Percentiles rank a stretch among this genome's conserved stretches.
Conservation (phyloP, 768 basidiomycete genomes). For the Boletus bicolor region DNA sequence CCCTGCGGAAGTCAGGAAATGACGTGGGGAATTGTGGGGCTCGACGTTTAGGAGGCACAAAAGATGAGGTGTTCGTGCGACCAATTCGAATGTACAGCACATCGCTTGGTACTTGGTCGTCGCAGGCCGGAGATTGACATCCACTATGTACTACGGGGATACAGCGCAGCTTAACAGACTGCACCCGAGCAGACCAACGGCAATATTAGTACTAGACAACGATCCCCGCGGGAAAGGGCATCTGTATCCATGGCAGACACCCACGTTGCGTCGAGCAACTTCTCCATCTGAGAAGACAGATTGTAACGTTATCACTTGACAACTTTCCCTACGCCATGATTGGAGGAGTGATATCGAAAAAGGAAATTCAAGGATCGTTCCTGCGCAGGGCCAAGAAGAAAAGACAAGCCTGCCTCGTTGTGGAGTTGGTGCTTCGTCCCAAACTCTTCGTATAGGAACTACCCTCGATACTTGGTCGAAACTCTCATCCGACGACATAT, state of each 20-base stretch:
- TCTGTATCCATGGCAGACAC: slow-evolving; percentile 28
- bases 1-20: slow-evolving; percentile 5
- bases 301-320: slow-evolving; percentile 23
- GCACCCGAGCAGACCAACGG: slow-evolving; percentile 9
- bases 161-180: slow-evolving; percentile 16
- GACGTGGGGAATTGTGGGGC: slow-evolving; percentile 24
- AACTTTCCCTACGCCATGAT: slow-evolving; percentile 15
- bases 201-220: slow-evolving; percentile 7
- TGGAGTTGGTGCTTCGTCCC: neutral
- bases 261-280: slow-evolving; percentile 25
- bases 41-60: slow-evolving; percentile 19
- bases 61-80: neutral
- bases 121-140: slow-evolving; percentile 23
- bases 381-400: neutral
- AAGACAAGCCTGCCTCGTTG: slow-evolving; percentile 6
- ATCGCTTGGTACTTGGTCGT: slow-evolving; percentile 5
- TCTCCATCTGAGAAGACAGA: slow-evolving; percentile 18
- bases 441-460: neutral
- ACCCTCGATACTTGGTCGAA: slow-evolving; percentile 7
- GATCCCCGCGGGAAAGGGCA: slow-evolving; percentile 29
- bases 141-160: slow-evolving; percentile 18
- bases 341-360: slow-evolving; percentile 4
- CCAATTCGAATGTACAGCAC: slow-evolving; percentile 1
- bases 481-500: neutral
- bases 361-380: slow-evolving; percentile 10